Percentiles rank a stretch among this genome's conserved stretches.
Evolutionary conservation across 192 early-diverging fungal species (phyloP).

Genomic region (Backusella sp.): DNA sequence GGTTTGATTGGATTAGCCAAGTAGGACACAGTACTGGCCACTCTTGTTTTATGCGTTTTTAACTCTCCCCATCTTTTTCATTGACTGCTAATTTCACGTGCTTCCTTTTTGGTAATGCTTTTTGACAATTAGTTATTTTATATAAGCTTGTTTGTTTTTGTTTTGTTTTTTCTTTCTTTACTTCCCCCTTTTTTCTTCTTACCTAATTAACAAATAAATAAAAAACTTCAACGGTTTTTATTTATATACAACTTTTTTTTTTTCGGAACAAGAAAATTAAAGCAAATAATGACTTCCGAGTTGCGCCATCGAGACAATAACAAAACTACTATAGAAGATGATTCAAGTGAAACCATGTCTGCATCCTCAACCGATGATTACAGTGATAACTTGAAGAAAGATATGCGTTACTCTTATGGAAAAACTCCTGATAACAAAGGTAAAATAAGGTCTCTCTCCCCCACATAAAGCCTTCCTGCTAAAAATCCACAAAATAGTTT

Average conservation of each 20-base stretch:
- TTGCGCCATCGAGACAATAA: constrained; percentile 4
- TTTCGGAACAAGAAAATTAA: neutral
- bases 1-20: constrained; percentile 3
- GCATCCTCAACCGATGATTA: constrained; percentile 11
- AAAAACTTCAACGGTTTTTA: constrained; percentile 5
- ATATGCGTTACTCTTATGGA: constrained; percentile 31
- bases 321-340: neutral
- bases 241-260: neutral
- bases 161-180: neutral
- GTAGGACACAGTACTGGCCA: neutral
- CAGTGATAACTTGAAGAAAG: constrained; percentile 10
- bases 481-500: constrained; percentile 42
- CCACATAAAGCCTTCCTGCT: neutral
- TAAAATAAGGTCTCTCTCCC: constrained; percentile 2
- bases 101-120: neutral
- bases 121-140: neutral
- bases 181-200: neutral
- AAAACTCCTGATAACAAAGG: constrained; percentile 42
- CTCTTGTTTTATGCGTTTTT: neutral
- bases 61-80: constrained; percentile 4
- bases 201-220: neutral
- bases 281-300: constrained; percentile 1
- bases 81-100: constrained; percentile 14
- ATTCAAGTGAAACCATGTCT: neutral
- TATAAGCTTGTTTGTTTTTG: neutral